A percentile compares a stretch with the other conserved stretches of the same genome.
Evolutionary conservation across 2,329 filamentous ascomycete genomes (phyloP).

Genomic region (Waltergamsia citrina): DNA sequence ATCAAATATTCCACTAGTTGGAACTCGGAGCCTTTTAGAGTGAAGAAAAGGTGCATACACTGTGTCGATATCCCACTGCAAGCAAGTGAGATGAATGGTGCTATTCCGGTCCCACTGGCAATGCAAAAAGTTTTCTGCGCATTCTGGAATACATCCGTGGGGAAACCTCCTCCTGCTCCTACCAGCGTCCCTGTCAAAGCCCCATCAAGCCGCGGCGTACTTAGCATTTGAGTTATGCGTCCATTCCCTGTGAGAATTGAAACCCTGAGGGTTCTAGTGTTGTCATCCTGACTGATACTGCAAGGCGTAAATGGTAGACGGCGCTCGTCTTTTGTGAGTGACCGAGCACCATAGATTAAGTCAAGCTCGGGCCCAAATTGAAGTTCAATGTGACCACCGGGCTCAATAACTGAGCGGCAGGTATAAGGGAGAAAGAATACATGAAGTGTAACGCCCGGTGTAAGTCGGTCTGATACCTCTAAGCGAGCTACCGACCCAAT

Average conservation of each 20-base stretch:
- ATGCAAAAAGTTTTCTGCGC: slow-evolving; percentile 2
- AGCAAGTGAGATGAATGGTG: slow-evolving; percentile 7
- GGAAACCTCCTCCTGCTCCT: slow-evolving; percentile 8
- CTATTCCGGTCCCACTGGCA: slow-evolving; percentile 9
- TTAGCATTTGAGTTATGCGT: slow-evolving; percentile 10
- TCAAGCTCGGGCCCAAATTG: slow-evolving; percentile 11
- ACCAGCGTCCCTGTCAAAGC: slow-evolving; percentile 7
- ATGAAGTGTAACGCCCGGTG: slow-evolving; percentile 9
- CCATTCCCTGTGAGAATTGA: slow-evolving; percentile 9
- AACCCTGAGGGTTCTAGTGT: not conserved
- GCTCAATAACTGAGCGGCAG: not conserved
- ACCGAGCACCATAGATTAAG: slow-evolving; percentile 7
- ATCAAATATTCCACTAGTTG: slow-evolving; percentile 7
- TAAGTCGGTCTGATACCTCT: slow-evolving; percentile 8
- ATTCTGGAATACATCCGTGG: not conserved
- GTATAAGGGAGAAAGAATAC: slow-evolving; percentile 4
- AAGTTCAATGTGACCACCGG: slow-evolving; percentile 9
- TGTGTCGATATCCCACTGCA: not conserved
- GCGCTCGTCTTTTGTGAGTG: slow-evolving; percentile 7
- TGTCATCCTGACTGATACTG: not conserved
- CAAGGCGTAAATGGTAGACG: slow-evolving; percentile 10
- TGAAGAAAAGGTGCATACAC: slow-evolving; percentile 3
- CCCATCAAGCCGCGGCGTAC: slow-evolving; percentile 8
- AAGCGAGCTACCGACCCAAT: slow-evolving; percentile 2
- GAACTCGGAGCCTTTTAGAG: slow-evolving; percentile 10